Base-by-base conservation (phyloP, 2,329 filamentous ascomycete species). In the Onygenales sp. region DNA sequence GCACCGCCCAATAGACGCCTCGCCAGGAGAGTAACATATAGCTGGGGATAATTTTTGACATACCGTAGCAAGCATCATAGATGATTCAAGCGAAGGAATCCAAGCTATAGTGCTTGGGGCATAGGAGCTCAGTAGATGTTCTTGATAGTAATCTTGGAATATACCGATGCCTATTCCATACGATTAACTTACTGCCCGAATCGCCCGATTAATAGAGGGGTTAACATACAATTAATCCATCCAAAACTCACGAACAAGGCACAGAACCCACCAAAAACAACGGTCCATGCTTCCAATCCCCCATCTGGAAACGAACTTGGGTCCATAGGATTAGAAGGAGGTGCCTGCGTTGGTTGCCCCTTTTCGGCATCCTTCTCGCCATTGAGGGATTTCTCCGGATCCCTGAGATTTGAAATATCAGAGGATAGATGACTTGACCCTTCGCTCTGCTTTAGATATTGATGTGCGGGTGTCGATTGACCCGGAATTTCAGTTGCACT, bases 61-160 rank as follows among this genome's bases (percentile, higher is more conserved):
- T 63, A 77, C 73, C 60, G 70, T 65, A 27, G 63, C 70, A 61
- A 79, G 77, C 72, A 85, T 75, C 61, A 80, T 73, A 58, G 77
- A 80, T 13, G 77, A 67, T 56, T 82, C 76, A 6, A 83, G 63
- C 0, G 79, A 79, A 0, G 78, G 74, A 46, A 84, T 83, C 81
- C 81, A 84, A n/a, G 80, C 70, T n/a, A 84, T 71, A 0, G 77
- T 77, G 52, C 77, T 79, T 1, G 77, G 61, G 0, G 78, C 77
- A 57, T 80, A 78, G 2, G 70, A 48, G 5, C 59, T 63, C 2
- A 84, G 66, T 14, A 77, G 71, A 6, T 74, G 66, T 6, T 64
- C 70, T 56, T 81, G 68, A 59, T 84, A 84, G 61, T 82, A 81
- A 17, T 76, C 73, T 60, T 83, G 80, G 58, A 83, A 83, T 11